These are phyloP conservation scores for Pilatotrama ljubarskyi DNA, from an alignment of 768 basidiomycete species.

Conservation along the genomic window DNA sequence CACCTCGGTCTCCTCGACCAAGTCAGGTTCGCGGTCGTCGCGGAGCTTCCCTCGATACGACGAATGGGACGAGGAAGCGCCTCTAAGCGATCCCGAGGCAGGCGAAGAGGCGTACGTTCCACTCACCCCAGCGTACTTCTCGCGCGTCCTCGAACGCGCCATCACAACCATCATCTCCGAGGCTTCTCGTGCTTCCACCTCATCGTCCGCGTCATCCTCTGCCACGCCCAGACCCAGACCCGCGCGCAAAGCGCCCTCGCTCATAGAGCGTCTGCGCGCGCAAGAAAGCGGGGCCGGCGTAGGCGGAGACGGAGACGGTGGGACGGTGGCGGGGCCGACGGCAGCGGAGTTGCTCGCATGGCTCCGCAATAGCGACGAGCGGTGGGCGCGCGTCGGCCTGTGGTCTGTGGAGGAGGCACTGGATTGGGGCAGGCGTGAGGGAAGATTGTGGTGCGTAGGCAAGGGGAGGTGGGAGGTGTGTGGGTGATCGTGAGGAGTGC, in stretches of 20 bases:
- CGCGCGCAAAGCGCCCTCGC: conserved; percentile 5
- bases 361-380: conserved; percentile 53
- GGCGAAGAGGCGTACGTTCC: conserved; percentile 71
- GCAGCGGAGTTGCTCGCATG: conserved; percentile 48
- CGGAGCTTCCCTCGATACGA: conserved; percentile 2
- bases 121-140: conserved; percentile 54
- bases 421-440: conserved; percentile 41
- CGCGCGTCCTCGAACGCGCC: conserved; percentile 45
- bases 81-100: conserved; percentile 59
- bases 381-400: conserved; percentile 64
- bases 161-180: conserved; percentile 39
- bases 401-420: conserved; percentile 68
- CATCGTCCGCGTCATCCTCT: conserved; percentile 25
- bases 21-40: conserved; percentile 20
- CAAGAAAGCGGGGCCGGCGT: background rate
- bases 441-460: conserved; percentile 35
- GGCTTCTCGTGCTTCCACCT: conserved; percentile 9
- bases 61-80: conserved; percentile 41
- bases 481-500: conserved; percentile 14
- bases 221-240: background rate
- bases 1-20: background rate
- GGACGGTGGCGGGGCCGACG: conserved; percentile 32
- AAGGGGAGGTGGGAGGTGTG: conserved; percentile 38
- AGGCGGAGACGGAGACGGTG: background rate
- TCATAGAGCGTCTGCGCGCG: conserved; percentile 22